Base-by-base conservation (phyloP, 2,329 filamentous ascomycete genomes). In the Zymoseptoria ardabiliae region DNA sequence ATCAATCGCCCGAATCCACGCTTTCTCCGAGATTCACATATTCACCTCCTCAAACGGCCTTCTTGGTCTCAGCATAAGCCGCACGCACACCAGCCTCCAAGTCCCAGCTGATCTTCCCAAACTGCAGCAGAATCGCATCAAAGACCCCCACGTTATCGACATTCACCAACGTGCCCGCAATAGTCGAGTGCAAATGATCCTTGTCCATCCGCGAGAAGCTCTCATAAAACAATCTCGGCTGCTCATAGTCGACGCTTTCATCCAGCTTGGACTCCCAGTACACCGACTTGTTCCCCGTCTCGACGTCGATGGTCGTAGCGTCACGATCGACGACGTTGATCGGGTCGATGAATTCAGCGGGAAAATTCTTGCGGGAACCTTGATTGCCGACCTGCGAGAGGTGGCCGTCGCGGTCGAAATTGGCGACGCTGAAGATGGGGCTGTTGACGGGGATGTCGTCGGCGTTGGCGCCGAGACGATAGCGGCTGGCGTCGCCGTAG, bases 381-480 rank as follows among this genome's bases (percentile, higher is more conserved):
- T 67, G 65, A 57, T 69, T 69, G 17, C 66, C 65, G 23, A 58
- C 57, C 10, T 53, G 56, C 11, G 49, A 59, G 35, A 66, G 55
- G 35, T 67, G 61, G 13, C 73, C 72, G 54, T 74, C 72, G 10
- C 73, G 67, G 62, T 69, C 56, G 56, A 64, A 67, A 67, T 70
- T 61, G 49, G 66, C 66, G 19, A 69, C 61, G 49, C 56, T 60
- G 8, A 61, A 54, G 68, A 81, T 79, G 0, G 78, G 78, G 63
- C 78, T 80, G 64, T 74, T 74, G 59, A 72, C 71, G 10, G 78
- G 80, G 3, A 82, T 70, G 63, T 82, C 79, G 64, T 81, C 79
- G 17, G 79, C 64, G 62, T 82, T 82, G 56, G 80, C 73, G 1
- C 80, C 81, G 51, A 83, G 75, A 20, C 80, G 75, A 70, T 82